phyloP scores from a whole-genome alignment of 805 yeast genomes.

The Teunomyces cretensis region DNA sequence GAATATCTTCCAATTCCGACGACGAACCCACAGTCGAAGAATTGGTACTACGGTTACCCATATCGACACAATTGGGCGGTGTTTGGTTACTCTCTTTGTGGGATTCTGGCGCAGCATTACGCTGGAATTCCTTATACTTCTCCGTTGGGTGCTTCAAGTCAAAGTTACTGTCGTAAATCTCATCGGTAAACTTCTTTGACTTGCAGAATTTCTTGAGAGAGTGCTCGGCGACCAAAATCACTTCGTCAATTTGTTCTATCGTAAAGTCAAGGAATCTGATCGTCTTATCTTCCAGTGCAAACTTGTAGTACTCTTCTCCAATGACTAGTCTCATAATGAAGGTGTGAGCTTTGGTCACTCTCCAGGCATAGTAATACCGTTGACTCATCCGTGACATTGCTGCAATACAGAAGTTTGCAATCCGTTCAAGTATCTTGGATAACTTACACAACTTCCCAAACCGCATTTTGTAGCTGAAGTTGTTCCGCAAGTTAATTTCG shows the following conservation, averaged over 20 bases:
- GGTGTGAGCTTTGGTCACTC: slow-evolving; percentile 58
- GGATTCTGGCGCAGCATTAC: background rate
- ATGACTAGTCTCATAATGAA: slow-evolving; percentile 38
- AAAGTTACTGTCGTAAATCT: slow-evolving; percentile 3
- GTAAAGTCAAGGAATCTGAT: slow-evolving; percentile 13
- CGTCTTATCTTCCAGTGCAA: background rate
- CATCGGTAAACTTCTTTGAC: slow-evolving; percentile 6
- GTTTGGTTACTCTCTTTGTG: background rate
- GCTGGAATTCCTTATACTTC: background rate
- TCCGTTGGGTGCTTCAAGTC: slow-evolving; percentile 3
- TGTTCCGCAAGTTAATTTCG: slow-evolving; percentile 13
- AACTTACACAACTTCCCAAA: slow-evolving; percentile 24
- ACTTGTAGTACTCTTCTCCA: slow-evolving; percentile 25
- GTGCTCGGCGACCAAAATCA: slow-evolving; percentile 24
- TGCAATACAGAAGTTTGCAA: slow-evolving; percentile 16
- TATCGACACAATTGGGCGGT: background rate
- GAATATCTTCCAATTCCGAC: slow-evolving; percentile 14
- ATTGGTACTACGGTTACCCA: background rate
- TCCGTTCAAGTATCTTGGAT: slow-evolving; percentile 23
- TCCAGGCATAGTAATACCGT: slow-evolving; percentile 66
- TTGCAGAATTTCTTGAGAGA: slow-evolving; percentile 24
- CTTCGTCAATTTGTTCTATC: slow-evolving; percentile 26
- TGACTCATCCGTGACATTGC: slow-evolving; percentile 42
- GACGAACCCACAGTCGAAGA: slow-evolving; percentile 8
- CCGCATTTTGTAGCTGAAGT: slow-evolving; percentile 17